phyloP scores from a whole-genome alignment of 805 yeast genomes.

The Yamadazyma endophytica region DNA sequence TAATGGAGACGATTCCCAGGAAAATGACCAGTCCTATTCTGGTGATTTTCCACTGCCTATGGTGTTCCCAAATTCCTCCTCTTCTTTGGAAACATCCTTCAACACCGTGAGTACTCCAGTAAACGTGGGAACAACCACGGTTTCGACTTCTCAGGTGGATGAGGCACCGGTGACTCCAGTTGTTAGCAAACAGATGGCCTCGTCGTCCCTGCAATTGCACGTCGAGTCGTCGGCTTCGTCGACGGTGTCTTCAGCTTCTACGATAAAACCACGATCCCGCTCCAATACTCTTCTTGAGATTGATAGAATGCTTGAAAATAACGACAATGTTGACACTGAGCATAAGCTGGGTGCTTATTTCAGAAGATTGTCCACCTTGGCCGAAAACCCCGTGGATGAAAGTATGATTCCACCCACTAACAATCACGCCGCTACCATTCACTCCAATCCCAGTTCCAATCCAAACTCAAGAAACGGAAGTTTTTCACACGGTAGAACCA shows the following conservation, averaged over 20 bases:
- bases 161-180: background rate
- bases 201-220: constrained; percentile 8
- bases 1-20: constrained; percentile 4
- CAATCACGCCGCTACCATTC: constrained; percentile 1
- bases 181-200: background rate
- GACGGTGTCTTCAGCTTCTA: background rate
- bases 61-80: constrained; percentile 14
- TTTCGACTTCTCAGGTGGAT: constrained; percentile 6
- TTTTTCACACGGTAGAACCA: constrained; percentile 2
- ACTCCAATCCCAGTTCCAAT: constrained; percentile 6
- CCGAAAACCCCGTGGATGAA: constrained; percentile 41
- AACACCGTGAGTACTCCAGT: constrained; percentile 11
- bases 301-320: constrained; percentile 31
- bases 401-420: background rate
- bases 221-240: constrained; percentile 7
- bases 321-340: constrained; percentile 38
- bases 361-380: constrained; percentile 59
- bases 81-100: constrained; percentile 13
- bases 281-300: constrained; percentile 35
- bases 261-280: constrained; percentile 23
- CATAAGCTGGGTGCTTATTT: constrained; percentile 60
- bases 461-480: constrained; percentile 10
- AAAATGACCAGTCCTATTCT: constrained; percentile 3
- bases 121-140: constrained; percentile 13
- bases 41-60: constrained; percentile 11